phyloP scores from a whole-genome alignment of 768 basidiomycete genomes.

The Strobilomyces echinocephalus region DNA sequence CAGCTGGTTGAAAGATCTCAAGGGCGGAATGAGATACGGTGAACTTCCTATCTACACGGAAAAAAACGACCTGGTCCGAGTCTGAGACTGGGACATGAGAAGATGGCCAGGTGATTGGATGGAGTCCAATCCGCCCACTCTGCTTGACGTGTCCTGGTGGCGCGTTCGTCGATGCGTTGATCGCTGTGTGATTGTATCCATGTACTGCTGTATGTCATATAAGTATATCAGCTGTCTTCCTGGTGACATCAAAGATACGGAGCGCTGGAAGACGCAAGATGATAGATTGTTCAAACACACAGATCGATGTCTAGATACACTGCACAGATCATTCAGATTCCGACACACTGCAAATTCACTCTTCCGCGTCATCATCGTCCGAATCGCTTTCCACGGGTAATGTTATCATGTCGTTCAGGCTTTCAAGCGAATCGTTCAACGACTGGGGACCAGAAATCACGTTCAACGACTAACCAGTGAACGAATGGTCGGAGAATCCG shows the following conservation, averaged over 20 bases:
- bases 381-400: slow-evolving; percentile 33
- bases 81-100: background rate
- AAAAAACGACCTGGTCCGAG: slow-evolving; percentile 16
- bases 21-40: slow-evolving; percentile 30
- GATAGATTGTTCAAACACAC: background rate
- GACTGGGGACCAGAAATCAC: background rate
- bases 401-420: slow-evolving; percentile 72
- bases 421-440: slow-evolving; percentile 21
- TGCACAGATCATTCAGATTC: slow-evolving; percentile 4
- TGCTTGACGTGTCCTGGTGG: slow-evolving; percentile 7
- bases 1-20: slow-evolving; percentile 24
- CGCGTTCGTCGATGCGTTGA: slow-evolving; percentile 17
- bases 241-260: background rate
- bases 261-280: background rate
- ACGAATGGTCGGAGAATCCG: slow-evolving; percentile 68
- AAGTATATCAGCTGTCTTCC: background rate
- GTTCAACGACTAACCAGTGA: slow-evolving; percentile 52
- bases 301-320: background rate
- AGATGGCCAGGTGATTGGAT: background rate
- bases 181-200: slow-evolving; percentile 1
- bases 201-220: background rate
- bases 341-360: slow-evolving; percentile 1
- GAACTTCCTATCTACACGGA: slow-evolving; percentile 42
- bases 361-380: slow-evolving; percentile 1
- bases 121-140: slow-evolving; percentile 1